Conservation (phyloP, 805 yeast species). For the Peterozyma xylosa region DNA sequence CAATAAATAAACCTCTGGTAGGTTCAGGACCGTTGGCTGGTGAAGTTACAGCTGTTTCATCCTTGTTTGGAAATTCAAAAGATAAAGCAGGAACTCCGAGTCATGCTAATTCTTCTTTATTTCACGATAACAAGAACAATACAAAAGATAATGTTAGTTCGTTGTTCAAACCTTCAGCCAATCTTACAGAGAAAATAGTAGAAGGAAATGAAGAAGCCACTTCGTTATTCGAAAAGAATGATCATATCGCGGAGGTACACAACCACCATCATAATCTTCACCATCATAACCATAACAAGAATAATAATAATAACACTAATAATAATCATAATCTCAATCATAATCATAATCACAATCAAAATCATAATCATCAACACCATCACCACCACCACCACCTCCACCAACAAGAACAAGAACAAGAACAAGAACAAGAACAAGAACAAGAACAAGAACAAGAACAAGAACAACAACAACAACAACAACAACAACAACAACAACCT, state of each 20-base stretch:
- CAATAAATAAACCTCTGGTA: too few relatives aligned
- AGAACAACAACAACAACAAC: background rate
- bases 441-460: background rate
- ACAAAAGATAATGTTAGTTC: too few relatives aligned
- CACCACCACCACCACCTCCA: background rate
- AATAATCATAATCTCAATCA: background rate
- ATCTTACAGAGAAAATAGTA: too few relatives aligned
- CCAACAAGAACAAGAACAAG: too few relatives aligned
- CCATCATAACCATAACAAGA: background rate
- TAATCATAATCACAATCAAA: background rate
- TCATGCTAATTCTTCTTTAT: too few relatives aligned
- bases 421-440: too few relatives aligned
- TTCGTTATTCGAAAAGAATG: conserved; percentile 1
- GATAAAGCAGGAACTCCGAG: too few relatives aligned
- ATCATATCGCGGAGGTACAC: background rate
- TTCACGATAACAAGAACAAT: too few relatives aligned
- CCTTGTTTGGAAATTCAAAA: background rate
- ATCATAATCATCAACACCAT: conserved; percentile 2
- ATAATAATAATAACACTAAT: background rate
- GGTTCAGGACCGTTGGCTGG: too few relatives aligned
- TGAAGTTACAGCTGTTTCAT: background rate
- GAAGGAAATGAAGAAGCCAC: background rate
- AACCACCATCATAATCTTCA: conserved; percentile 9
- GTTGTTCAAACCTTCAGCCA: too few relatives aligned
- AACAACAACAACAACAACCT: background rate